Base-by-base conservation (phyloP, 306 rosid species). In the Pyrus bretschneideri region DNA sequence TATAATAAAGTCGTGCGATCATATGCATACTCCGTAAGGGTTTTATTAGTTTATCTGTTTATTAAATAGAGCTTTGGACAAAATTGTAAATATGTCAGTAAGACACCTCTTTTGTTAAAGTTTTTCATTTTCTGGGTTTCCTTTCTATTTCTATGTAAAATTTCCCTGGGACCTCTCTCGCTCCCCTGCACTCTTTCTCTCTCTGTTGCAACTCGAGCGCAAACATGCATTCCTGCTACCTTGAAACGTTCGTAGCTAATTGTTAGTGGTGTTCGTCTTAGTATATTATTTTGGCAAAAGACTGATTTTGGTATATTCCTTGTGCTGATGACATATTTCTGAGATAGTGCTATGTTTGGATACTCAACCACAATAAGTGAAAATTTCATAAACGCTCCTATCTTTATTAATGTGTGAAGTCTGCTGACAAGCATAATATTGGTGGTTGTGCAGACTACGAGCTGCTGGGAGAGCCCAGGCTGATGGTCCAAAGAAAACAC, bases 391-490 rank as follows among this genome's bases (percentile, higher is more conserved):
- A 4, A 29, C 60, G 12, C 11, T 31, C 77, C 76, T 15, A 64
- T 71, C 57, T 51, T 70, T 31, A 73, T 67, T 79, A 31, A 58
- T 27, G 30, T 14, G 65, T 65, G 69, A 54, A 44, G 19, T 60
- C 54, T 80, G 65, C 58, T 80, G 65, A 58, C 12, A 19, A 73
- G 79, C 54, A 71, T 67, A 62, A 21, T 78, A 66, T 72, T 31
- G 54, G 23, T 81, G 76, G 73, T 68, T 88, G 38, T 81, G 76
- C 90, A 93, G 98, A 73, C 77, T 73, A 76, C 87, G 93, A 82
- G 93, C 96, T 71, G 88, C 90, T 57, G 83, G 87, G 79, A 93
- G 87, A 87, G 68, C 85, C 84, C 97, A 86, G 81, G 91, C 44
- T 70, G 93, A 93, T 68, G 90, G 88, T 71, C 60, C 82, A 74